These are phyloP conservation scores for Pestalotiopsis sp. DNA, from an alignment of 2,329 filamentous ascomycete species.

Conservation along the genomic window DNA sequence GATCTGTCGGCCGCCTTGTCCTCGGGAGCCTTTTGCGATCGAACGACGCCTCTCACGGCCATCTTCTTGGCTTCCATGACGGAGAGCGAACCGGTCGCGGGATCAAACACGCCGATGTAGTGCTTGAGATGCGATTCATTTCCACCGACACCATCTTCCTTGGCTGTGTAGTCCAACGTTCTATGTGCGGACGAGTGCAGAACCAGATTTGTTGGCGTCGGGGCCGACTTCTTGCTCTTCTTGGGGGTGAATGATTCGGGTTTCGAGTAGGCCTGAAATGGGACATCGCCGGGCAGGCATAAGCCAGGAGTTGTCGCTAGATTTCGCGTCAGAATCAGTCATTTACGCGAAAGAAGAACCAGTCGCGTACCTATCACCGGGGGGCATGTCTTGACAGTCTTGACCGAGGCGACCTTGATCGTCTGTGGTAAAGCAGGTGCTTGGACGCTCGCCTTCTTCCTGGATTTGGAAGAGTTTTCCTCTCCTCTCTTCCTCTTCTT, in stretches of 20 bases:
- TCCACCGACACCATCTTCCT: conserved; percentile 49
- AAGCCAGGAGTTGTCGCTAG: conserved; percentile 45
- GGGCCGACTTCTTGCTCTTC: conserved; percentile 41
- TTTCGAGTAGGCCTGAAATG: conserved; percentile 53
- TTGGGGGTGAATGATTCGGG: conserved; percentile 32
- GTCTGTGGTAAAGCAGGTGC: conserved; percentile 34
- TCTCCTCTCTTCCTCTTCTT: conserved; percentile 59
- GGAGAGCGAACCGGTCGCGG: conserved; percentile 59
- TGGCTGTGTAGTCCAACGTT: conserved; percentile 62
- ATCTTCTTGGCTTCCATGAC: conserved; percentile 68
- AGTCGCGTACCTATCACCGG: conserved; percentile 53
- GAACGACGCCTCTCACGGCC: conserved; percentile 59
- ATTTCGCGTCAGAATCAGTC: background rate
- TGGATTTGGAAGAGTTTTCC: conserved; percentile 42
- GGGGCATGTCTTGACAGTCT: conserved; percentile 48
- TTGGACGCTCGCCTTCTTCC: conserved; percentile 56
- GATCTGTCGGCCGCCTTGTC: conserved; percentile 44
- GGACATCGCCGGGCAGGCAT: conserved; percentile 35
- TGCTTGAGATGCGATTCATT: conserved; percentile 56
- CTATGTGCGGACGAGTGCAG: conserved; percentile 60
- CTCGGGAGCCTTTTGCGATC: conserved; percentile 54
- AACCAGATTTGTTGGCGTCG: conserved; percentile 49
- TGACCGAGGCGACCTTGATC: conserved; percentile 49
- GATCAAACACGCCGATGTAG: conserved; percentile 68
- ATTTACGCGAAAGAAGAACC: background rate